Evolutionary conservation across 805 yeast genomes (phyloP).

Genomic region (Spathaspora arborariae): DNA sequence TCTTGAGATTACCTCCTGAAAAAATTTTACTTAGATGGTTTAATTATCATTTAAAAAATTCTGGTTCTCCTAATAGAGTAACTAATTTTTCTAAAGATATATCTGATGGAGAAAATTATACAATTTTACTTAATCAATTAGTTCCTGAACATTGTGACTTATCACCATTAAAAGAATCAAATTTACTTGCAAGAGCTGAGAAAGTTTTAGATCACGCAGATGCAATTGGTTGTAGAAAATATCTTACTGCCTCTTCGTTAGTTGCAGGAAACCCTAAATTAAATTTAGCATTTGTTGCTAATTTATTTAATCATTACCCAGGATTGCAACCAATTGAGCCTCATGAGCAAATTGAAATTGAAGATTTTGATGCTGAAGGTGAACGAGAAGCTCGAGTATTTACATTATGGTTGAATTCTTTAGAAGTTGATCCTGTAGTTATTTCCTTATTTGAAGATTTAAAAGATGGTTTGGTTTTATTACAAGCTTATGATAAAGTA

Average conservation of each 20-base stretch:
- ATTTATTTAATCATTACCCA: slow-evolving; percentile 92
- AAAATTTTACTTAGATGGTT: slow-evolving; percentile 96
- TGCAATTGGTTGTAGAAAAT: slow-evolving; percentile 86
- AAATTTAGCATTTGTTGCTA: slow-evolving; percentile 96
- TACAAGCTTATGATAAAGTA: slow-evolving; percentile 94
- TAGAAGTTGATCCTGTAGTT: slow-evolving; percentile 94
- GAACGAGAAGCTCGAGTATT: slow-evolving; percentile 99
- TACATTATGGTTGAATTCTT: slow-evolving; percentile 93
- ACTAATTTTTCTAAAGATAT: slow-evolving; percentile 84
- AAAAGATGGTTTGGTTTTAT: slow-evolving; percentile 83
- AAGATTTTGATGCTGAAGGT: slow-evolving; percentile 98
- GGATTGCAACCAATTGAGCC: slow-evolving; percentile 96
- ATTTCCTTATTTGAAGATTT: slow-evolving; percentile 89
- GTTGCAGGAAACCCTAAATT: slow-evolving; percentile 96
- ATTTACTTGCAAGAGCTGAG: slow-evolving; percentile 80
- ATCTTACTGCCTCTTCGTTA: slow-evolving; percentile 86
- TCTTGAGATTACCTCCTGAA: slow-evolving; percentile 94
- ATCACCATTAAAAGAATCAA: slow-evolving; percentile 75
- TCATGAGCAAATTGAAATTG: slow-evolving; percentile 86
- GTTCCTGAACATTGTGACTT: slow-evolving; percentile 79
- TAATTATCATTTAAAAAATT: slow-evolving; percentile 91
- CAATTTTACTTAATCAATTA: slow-evolving; percentile 83
- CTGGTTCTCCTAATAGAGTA: slow-evolving; percentile 84
- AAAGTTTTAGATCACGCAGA: slow-evolving; percentile 85
- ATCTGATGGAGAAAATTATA: slow-evolving; percentile 92